Evolutionary conservation across 1,139 yeast genomes (phyloP), one percentile per base, ranked within the genome.

Genomic region (Protomyces pachydermus): DNA sequence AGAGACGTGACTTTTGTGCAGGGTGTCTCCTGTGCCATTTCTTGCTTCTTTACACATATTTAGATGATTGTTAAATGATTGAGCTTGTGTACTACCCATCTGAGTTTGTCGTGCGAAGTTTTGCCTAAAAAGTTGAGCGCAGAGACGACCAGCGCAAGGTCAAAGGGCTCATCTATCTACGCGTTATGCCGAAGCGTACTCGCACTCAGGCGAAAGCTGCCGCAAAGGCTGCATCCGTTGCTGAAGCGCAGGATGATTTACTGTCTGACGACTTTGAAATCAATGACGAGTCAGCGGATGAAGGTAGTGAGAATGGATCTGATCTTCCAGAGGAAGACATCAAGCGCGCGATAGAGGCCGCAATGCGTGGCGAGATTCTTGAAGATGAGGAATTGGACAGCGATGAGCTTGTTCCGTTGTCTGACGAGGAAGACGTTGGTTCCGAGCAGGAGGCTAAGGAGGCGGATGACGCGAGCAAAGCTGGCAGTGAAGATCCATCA

Each of bases 401-500:
- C 32, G 64, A 60, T 46, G 64, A 23, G 8, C 50, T 54, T 6
- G 64, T 54, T 4, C 57, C 58, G 3, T 6, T 35, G 8, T 37
- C 51, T 5, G 64, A 60, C n/a, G 42, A 53, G 18, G 64, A 54
- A 28, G 64, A 53, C 20, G 35, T 18, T 12, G 54, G 23, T 6
- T 56, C 55, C 16, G 64, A 28, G 20, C n/a, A 39, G 16, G 38
- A 39, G 18, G 64, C 18, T 9, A 67, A 68, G 2, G 65, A 68
- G 16, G 14, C 4, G 42, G 42, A 37, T 14, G 32, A 28, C 8
- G 42, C 42, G 42, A 37, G 42, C 6, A 12, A 37, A n/a, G 14
- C 42, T 37, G 42, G 42, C 42, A 66, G 65, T 34, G 64, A 58
- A 3, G 69, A 66, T 18, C 56, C 66, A 12, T 66, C 61, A 9